phyloP scores from a whole-genome alignment of 805 yeast species.

The Ogataea neopini region DNA sequence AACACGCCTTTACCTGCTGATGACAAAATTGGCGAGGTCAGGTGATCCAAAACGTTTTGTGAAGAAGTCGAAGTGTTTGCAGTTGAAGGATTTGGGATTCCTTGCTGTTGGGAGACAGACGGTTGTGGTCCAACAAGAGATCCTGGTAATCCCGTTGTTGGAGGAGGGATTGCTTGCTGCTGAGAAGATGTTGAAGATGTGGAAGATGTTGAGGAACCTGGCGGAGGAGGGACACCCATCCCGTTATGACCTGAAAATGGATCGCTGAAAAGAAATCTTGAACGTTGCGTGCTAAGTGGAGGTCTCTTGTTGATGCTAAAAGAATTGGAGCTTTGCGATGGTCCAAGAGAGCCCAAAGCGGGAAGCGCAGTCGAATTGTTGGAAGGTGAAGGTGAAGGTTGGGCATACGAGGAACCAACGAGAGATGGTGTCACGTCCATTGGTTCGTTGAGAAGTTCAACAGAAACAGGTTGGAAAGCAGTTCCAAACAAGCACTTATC shows the following conservation, averaged over 20 bases:
- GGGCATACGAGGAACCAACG: slow-evolving; percentile 19
- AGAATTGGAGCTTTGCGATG: slow-evolving; percentile 12
- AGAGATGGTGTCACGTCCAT: slow-evolving; percentile 15
- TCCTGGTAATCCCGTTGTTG: slow-evolving; percentile 15
- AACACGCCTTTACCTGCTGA: slow-evolving; percentile 44
- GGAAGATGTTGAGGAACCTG: slow-evolving; percentile 19
- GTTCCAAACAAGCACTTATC: slow-evolving; percentile 52
- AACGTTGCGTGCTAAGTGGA: slow-evolving; percentile 56
- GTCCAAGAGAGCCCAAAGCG: slow-evolving; percentile 13
- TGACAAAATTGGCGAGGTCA: slow-evolving; percentile 27
- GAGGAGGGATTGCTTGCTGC: slow-evolving; percentile 14
- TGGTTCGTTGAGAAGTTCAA: slow-evolving; percentile 42
- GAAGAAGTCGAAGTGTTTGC: slow-evolving; percentile 36
- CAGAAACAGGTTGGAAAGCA: slow-evolving; percentile 40
- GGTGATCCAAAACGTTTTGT: slow-evolving; percentile 22
- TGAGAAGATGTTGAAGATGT: slow-evolving; percentile 20
- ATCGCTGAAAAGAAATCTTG: slow-evolving; percentile 70
- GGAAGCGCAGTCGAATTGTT: slow-evolving; percentile 19
- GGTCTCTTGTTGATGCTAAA: slow-evolving; percentile 43
- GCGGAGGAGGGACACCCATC: slow-evolving; percentile 13
- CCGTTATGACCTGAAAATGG: slow-evolving; percentile 42
- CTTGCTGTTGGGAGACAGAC: slow-evolving; percentile 11
- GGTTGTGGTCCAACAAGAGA: slow-evolving; percentile 13
- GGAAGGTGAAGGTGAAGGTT: slow-evolving; percentile 15
- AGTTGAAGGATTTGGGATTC: slow-evolving; percentile 19